phyloP scores from a whole-genome alignment of 306 rosid species.

The Quercus glauca region DNA sequence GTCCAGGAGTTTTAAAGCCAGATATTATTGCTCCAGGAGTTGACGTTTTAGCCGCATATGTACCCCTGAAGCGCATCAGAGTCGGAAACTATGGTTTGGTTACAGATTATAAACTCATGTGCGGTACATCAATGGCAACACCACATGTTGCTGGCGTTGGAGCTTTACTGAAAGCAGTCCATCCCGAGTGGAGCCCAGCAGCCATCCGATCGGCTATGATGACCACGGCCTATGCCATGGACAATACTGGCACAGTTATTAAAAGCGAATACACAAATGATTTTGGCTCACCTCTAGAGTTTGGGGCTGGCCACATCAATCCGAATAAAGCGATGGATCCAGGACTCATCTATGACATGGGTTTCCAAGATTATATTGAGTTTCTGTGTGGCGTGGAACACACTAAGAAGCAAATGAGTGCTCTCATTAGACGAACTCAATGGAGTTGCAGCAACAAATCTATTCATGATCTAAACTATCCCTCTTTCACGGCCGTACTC shows the following conservation, averaged over 20 bases:
- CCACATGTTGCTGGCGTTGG: no score
- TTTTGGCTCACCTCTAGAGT: background rate
- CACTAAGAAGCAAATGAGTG: background rate
- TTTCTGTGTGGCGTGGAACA: conserved; percentile 13
- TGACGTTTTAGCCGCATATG: background rate
- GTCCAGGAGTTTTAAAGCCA: conserved; percentile 11
- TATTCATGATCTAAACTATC: conserved; percentile 13
- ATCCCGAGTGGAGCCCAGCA: no score
- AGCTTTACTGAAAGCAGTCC: no score
- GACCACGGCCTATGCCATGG: conserved; percentile 9
- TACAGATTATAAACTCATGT: background rate
- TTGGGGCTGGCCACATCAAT: conserved; percentile 16
- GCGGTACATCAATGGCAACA: background rate
- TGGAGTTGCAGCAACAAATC: no score
- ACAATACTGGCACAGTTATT: background rate
- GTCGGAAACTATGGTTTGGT: background rate
- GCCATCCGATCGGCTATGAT: background rate
- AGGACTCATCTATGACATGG: conserved; percentile 12
- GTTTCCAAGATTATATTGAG: conserved; percentile 8
- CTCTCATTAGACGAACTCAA: background rate
- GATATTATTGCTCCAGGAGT: background rate
- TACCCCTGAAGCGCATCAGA: background rate
- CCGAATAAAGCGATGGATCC: background rate
- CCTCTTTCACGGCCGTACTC: background rate
- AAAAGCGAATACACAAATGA: background rate